phyloP scores from a whole-genome alignment of 495 filamentous ascomycete species.

The Aspergillus hancockii region DNA sequence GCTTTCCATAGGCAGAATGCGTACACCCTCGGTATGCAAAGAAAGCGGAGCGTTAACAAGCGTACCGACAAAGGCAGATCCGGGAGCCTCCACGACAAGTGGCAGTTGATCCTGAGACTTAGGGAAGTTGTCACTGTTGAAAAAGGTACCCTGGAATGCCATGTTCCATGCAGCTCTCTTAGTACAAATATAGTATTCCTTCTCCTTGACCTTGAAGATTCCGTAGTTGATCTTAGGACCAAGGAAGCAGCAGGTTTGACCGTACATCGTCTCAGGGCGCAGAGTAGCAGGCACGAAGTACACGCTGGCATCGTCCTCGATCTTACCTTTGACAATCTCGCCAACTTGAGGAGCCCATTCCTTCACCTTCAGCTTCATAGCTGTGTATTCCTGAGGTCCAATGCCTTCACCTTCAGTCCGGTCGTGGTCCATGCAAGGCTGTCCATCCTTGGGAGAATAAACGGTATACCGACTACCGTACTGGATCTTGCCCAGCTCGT shows the following conservation, averaged over 20 bases:
- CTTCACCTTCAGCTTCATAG: conserved; percentile 83
- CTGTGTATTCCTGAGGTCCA: conserved; percentile 88
- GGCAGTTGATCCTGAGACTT: conserved; percentile 56
- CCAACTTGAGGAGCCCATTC: conserved; percentile 78
- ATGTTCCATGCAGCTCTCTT: conserved; percentile 92
- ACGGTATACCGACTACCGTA: conserved; percentile 94
- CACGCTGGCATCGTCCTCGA: conserved; percentile 79
- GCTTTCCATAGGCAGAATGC: conserved; percentile 92
- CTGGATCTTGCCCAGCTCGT: conserved; percentile 87
- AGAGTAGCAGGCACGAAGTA: conserved; percentile 91
- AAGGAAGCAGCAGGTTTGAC: conserved; percentile 94
- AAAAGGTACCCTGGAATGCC: conserved; percentile 89
- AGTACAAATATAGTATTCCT: conserved; percentile 82
- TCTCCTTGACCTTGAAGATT: conserved; percentile 79
- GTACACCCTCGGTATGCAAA: conserved; percentile 78
- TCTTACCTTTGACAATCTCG: conserved; percentile 68
- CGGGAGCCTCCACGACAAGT: conserved; percentile 63
- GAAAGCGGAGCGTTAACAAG: conserved; percentile 86
- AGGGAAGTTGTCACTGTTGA: conserved; percentile 70
- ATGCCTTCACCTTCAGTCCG: conserved; percentile 89
- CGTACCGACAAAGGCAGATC: conserved; percentile 82
- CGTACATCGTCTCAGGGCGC: conserved; percentile 97
- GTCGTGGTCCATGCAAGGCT: conserved; percentile 98
- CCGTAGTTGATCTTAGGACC: conserved; percentile 90
- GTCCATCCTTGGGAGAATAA: conserved; percentile 94